These are phyloP conservation scores for Calonectria hawksworthii DNA, from an alignment of 2,329 filamentous ascomycete species.

Conservation along the genomic window DNA sequence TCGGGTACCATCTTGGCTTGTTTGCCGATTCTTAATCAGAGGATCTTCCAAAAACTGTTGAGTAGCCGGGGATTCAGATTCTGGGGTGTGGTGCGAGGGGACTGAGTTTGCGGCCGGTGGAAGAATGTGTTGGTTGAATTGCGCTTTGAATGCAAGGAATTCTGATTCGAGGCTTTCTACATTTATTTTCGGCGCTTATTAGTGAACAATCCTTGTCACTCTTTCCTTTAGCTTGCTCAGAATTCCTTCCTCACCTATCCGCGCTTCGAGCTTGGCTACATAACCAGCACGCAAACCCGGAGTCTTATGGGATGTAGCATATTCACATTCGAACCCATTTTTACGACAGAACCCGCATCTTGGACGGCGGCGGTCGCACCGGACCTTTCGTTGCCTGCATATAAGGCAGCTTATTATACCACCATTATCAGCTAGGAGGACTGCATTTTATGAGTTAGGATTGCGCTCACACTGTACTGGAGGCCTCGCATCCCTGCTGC, in stretches of 20 bases:
- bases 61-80: not conserved
- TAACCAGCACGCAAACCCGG: constrained; percentile 23
- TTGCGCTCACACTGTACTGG: not conserved
- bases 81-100: not conserved
- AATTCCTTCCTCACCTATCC: constrained; percentile 5
- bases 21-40: not conserved
- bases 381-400: constrained; percentile 17
- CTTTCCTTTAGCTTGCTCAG: not conserved
- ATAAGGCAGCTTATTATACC: not conserved
- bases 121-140: constrained; percentile 9
- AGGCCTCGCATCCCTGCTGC: not conserved
- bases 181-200: not conserved
- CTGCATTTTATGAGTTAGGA: not conserved
- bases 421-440: not conserved
- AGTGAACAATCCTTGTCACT: not conserved
- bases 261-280: constrained; percentile 13
- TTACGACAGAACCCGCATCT: constrained; percentile 18
- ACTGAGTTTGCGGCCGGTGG: not conserved
- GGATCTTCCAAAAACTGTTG: not conserved
- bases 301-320: not conserved
- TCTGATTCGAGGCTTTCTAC: constrained; percentile 15
- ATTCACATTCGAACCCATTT: constrained; percentile 18
- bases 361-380: constrained; percentile 18
- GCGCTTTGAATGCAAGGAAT: constrained; percentile 10
- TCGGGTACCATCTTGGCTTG: no score